These are phyloP conservation scores for Auricularia sp. DNA, from an alignment of 768 basidiomycete species.

Conservation along the genomic window DNA sequence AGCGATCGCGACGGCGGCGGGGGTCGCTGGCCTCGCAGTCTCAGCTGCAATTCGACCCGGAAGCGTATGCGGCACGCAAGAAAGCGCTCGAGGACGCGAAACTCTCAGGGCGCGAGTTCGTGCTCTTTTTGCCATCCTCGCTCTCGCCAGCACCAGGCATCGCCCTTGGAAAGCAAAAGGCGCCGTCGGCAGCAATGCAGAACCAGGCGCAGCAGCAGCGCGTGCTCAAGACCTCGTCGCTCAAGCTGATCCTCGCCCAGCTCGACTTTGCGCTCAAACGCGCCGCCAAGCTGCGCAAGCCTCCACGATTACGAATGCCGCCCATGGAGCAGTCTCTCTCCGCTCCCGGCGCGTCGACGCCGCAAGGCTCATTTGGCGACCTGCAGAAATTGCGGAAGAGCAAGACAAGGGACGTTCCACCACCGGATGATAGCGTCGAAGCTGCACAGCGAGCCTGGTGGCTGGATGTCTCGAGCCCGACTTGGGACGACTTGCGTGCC, in stretches of 20 bases:
- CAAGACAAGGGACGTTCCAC: conserved; percentile 20
- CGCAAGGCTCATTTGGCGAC: conserved; percentile 18
- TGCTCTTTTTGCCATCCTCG: conserved; percentile 12
- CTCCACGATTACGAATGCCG: conserved; percentile 4
- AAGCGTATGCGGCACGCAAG: conserved; percentile 27
- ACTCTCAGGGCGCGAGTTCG: conserved; percentile 34
- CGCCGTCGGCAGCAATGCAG: conserved; percentile 2
- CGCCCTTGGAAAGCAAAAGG: background rate
- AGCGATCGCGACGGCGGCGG: background rate
- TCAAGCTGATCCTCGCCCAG: conserved; percentile 37
- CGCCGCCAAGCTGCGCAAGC: conserved; percentile 23
- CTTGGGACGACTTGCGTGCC: conserved; percentile 77
- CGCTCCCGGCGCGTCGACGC: conserved; percentile 15
- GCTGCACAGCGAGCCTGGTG: conserved; percentile 54
- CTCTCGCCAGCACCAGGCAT: background rate
- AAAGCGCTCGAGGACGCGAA: conserved; percentile 39
- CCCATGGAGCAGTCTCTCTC: background rate
- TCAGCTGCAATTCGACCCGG: conserved; percentile 11
- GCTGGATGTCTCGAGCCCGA: conserved; percentile 79
- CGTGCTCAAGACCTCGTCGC: conserved; percentile 34
- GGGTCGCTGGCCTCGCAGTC: conserved; percentile 9
- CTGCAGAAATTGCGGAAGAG: conserved; percentile 31
- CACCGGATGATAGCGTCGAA: conserved; percentile 24
- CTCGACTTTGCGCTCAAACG: conserved; percentile 40
- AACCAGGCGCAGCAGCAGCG: conserved; percentile 13